Evolutionary conservation across 2,329 filamentous ascomycete species (phyloP).

Genomic region (Ceratocystis smalleyi): DNA sequence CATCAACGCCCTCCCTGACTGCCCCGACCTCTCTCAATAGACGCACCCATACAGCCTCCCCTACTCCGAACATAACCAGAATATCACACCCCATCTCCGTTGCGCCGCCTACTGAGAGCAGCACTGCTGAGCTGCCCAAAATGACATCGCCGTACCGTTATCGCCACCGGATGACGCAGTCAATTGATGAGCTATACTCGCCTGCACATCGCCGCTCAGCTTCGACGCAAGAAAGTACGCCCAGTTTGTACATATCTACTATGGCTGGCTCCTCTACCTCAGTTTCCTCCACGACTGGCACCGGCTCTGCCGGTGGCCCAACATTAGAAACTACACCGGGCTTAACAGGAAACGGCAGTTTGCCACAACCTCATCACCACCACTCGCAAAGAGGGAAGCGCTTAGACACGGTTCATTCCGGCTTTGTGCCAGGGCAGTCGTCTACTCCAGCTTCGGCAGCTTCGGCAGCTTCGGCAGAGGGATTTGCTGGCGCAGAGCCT

Average conservation of each 20-base stretch:
- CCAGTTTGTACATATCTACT: not conserved
- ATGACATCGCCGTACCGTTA: slow-evolving; percentile 18
- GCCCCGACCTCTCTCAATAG: not conserved
- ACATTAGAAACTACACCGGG: not conserved
- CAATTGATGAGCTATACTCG: slow-evolving; percentile 38
- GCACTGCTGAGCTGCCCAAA: slow-evolving; percentile 5
- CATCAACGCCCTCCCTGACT: not conserved
- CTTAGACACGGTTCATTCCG: not conserved
- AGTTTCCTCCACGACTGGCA: slow-evolving; percentile 5
- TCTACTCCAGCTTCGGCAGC: not conserved
- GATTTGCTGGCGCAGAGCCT: not conserved
- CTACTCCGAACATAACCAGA: not conserved
- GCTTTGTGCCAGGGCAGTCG: not conserved
- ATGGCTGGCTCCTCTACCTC: slow-evolving; percentile 9
- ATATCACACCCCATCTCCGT: not conserved
- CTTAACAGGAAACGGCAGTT: not conserved
- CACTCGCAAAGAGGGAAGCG: not conserved
- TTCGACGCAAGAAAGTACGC: slow-evolving; percentile 21
- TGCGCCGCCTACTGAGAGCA: not conserved
- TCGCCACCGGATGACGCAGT: slow-evolving; percentile 40
- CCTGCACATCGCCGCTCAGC: slow-evolving; percentile 21
- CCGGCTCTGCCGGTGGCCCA: slow-evolving; percentile 23
- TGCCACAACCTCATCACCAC: not conserved
- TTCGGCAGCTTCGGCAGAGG: not conserved
- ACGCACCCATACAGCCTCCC: not conserved